Base-by-base conservation (phyloP, 495 filamentous ascomycete species). In the Penicillium longicatenatum region DNA sequence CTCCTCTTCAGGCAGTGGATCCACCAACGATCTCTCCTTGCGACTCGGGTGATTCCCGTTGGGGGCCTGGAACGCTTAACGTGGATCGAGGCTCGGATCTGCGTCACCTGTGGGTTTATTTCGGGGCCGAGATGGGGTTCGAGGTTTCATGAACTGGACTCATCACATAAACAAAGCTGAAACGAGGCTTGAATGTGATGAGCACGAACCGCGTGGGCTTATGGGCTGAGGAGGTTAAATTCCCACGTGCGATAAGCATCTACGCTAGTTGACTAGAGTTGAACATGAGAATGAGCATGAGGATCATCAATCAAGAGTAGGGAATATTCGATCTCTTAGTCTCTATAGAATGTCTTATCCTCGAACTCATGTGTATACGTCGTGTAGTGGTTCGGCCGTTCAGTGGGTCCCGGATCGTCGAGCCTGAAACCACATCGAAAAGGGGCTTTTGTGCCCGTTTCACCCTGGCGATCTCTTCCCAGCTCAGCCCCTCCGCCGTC, bases 381-480 rank as follows among this genome's bases (percentile, higher is more conserved):
- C 4, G 26, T 26, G 26, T 5, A 26, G 26, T 70, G 68, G 66
- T 72, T 69, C 62, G 63, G 17, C 22, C 45, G 58, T 68, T 72
- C 66, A 57, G 65, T 61, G 64, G 60, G 56, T 52, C 47, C 44
- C 17, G 55, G 61, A 58, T 55, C 54, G 53, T 33, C 43, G 22
- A 43, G 37, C 45, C 54, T 62, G 62, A 65, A 68, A 68, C 59
- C n/a, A 11, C 20, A n/a, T 26, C 16, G 31, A 41, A 64, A 59
- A 57, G 55, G 64, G 61, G 66, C 42, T 30, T 57, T 42, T 43
- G 20, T 46, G 30, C 2, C 39, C 50, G 64, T 64, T 61, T 66
- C 63, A 69, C 48, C 56, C 56, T 58, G 66, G 37, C 66, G 66
- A 69, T 67, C 66, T 69, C 61, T 65, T 62, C 64, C 64, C 55